Conservation (phyloP, 257 asterid genomes). For the Solanum medicagineum region DNA sequence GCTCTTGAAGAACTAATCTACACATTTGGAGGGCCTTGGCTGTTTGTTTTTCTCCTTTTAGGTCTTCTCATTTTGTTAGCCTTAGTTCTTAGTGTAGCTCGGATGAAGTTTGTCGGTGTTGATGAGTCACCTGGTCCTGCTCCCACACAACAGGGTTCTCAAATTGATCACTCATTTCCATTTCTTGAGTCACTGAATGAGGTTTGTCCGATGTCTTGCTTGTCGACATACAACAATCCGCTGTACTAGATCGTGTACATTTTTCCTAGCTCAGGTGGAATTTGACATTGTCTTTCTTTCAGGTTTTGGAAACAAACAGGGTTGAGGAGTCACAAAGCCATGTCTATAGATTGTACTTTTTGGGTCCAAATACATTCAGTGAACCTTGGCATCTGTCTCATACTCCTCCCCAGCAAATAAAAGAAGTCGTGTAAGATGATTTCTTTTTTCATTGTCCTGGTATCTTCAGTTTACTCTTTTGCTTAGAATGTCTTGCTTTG, state of each 20-base stretch:
- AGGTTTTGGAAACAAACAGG: conserved; percentile 98
- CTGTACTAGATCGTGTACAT: not conserved
- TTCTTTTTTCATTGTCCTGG: not conserved
- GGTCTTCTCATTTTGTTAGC: conserved; percentile 84
- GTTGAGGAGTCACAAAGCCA: conserved; percentile 97
- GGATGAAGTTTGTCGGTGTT: conserved; percentile 92
- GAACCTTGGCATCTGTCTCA: conserved; percentile 99
- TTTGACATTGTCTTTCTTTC: conserved; percentile 13
- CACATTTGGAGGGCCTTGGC: conserved; percentile 99
- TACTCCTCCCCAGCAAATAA: conserved; percentile 89
- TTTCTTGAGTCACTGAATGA: conserved; percentile 95
- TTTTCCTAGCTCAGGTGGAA: not conserved
- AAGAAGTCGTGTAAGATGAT: conserved; percentile 82
- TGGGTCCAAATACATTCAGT: conserved; percentile 87
- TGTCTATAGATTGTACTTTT: conserved; percentile 91
- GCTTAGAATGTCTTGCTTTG: not conserved
- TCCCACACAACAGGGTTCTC: conserved; percentile 92
- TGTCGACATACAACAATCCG: not conserved
- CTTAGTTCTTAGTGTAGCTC: conserved; percentile 92
- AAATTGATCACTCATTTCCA: conserved; percentile 93
- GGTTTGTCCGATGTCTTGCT: conserved; percentile 29
- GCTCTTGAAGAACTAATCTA: conserved; percentile 93
- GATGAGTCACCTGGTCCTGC: conserved; percentile 91
- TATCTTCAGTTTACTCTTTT: not conserved
- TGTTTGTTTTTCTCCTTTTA: conserved; percentile 84